Evolutionary conservation across 371 early-diverging fungal species (phyloP), one percentile per base, ranked within the genome.

Genomic region (Sanchytrium tribonematis): DNA sequence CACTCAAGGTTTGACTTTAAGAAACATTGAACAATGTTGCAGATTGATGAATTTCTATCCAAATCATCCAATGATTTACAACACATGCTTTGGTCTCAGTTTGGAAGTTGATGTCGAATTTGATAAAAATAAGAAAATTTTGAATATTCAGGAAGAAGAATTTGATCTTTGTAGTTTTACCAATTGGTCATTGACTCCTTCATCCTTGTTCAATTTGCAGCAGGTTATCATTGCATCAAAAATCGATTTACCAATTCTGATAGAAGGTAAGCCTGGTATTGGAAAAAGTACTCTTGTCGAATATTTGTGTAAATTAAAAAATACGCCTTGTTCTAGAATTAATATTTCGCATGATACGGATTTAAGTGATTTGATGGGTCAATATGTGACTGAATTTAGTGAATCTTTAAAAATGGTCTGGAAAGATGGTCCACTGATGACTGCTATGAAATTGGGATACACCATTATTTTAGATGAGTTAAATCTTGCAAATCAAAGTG

Each of bases 271-370:
- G 66, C 92, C 93, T 1, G 85, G 85, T 16, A 92, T 93, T 0
- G 99, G 99, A 72, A 99, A 99, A 76, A 98, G 98, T 0, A 88
- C 89, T 69, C 80, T 99, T 30, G 82, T 99, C 16, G 78, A 88
- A 12, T 85, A 90, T 2, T 76, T 98, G 67, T 94, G 94, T 1
- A 81, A 82, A 1, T 79, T 86, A 0, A 80, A 91, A 1, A 89
- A 91, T 0, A 86, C 89, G 70, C 80, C 79, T 1, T 77, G 95
- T 27, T 88, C 94, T 65, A 86, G 99, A 72, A 93, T 99, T 80
- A 99, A 99, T 78, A 78, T 99, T 70, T 91, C 91, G 29, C 98
- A 98, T 73, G 97, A 98, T 75, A 98, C 99, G 0, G 99, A 99
- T 76, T 77, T 99, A 73, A 90, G 89, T 84, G 99, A 99, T 79